Evolutionary conservation across 352 stramenopile species (phyloP).

Genomic region (Globisporangium barbulae): DNA sequence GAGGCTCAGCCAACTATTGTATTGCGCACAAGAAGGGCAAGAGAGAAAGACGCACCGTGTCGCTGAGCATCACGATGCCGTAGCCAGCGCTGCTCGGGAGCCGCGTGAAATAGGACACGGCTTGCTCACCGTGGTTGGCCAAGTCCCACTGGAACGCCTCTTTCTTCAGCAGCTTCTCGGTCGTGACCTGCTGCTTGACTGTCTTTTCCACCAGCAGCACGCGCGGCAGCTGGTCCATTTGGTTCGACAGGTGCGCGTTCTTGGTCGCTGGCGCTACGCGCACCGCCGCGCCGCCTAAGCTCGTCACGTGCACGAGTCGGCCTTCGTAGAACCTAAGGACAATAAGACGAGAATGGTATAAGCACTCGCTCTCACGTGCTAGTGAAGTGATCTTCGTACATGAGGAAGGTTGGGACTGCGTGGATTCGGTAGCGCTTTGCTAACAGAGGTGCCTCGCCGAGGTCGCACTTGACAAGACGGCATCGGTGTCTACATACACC

Average conservation of each 20-base stretch:
- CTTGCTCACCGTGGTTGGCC: constrained; percentile 54
- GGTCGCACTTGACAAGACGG: constrained; percentile 67
- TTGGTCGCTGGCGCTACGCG: constrained; percentile 55
- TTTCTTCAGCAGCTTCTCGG: constrained; percentile 58
- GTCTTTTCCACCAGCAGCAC: constrained; percentile 56
- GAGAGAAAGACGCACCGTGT: constrained; percentile 31
- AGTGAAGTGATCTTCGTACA: constrained; percentile 27
- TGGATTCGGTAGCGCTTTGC: constrained; percentile 65
- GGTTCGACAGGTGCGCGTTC: constrained; percentile 53
- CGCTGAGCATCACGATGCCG: constrained; percentile 56
- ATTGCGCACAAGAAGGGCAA: too few relatives aligned
- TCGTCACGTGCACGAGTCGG: constrained; percentile 56
- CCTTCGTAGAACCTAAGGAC: constrained; percentile 55
- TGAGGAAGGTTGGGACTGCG: constrained; percentile 69
- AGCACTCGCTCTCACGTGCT: not conserved
- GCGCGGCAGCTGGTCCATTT: constrained; percentile 56
- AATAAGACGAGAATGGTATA: not conserved
- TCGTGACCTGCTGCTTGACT: constrained; percentile 52
- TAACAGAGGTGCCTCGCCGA: constrained; percentile 54
- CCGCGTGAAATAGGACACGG: constrained; percentile 42
- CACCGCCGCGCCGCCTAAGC: constrained; percentile 44
- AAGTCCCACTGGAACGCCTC: constrained; percentile 72
- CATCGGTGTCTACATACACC: constrained; percentile 30
- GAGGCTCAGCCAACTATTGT: too few relatives aligned
- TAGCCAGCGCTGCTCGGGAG: constrained; percentile 27